These are phyloP conservation scores for Gamsiella multidivaricata DNA, from an alignment of 192 early-diverging fungal genomes.

Conservation along the genomic window DNA sequence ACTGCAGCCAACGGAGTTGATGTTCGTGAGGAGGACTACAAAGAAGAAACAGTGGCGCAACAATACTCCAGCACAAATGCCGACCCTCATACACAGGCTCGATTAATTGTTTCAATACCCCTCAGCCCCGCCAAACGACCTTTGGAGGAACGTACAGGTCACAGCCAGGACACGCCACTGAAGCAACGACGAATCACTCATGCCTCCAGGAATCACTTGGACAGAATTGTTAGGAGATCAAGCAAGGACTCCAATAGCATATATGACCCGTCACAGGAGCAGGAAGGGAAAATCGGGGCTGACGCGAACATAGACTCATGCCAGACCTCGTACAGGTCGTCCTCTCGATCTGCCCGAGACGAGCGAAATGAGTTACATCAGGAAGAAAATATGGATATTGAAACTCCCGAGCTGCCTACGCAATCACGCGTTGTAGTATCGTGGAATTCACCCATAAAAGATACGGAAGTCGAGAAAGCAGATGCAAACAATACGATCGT, in stretches of 20 bases:
- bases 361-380: too few species aligned
- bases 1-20: not conserved
- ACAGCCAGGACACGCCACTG: not conserved
- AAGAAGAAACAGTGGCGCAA: not conserved
- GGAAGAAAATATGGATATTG: too few species aligned
- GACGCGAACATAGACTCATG: too few species aligned
- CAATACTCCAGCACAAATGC: not conserved
- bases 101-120: constrained; percentile 20
- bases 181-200: constrained; percentile 16
- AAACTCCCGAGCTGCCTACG: too few species aligned
- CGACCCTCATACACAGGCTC: not conserved
- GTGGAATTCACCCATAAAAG: too few species aligned
- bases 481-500: too few species aligned
- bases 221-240: not conserved
- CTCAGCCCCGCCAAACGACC: constrained; percentile 5
- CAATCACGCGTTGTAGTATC: too few species aligned
- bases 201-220: not conserved
- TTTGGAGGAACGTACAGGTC: not conserved
- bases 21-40: constrained; percentile 1
- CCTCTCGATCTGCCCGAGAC: too few species aligned
- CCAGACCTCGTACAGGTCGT: too few species aligned
- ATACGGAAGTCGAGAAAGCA: too few species aligned
- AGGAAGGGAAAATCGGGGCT: too few species aligned
- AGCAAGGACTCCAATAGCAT: not conserved
- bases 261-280: not conserved